Conservation (phyloP, 805 yeast species). For the Ogataea naganishii region DNA sequence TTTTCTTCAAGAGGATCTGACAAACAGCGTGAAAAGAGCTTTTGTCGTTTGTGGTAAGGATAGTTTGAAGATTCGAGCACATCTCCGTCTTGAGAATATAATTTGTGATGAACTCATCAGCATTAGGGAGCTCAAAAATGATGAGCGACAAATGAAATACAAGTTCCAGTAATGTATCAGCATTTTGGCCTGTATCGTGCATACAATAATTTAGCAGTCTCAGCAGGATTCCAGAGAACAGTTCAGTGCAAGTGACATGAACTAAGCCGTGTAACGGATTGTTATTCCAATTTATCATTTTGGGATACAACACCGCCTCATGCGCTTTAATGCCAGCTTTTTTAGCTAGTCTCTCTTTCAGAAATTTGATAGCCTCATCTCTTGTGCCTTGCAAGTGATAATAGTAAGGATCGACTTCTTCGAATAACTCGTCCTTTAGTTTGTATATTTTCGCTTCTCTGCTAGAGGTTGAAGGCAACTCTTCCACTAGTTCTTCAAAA, state of each 20-base stretch:
- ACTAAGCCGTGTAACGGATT: constrained; percentile 37
- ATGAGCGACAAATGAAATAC: constrained; percentile 52
- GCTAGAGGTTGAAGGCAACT: constrained; percentile 37
- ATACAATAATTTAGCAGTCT: constrained; percentile 35
- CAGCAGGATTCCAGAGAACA: constrained; percentile 46
- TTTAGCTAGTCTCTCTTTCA: constrained; percentile 42
- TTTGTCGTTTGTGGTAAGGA: constrained; percentile 33
- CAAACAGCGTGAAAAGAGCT: constrained; percentile 42
- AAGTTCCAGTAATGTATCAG: constrained; percentile 51
- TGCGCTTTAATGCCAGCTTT: constrained; percentile 26
- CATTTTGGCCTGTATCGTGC: constrained; percentile 27
- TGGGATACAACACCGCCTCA: constrained; percentile 53
- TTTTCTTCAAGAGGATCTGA: constrained; percentile 8
- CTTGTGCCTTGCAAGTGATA: constrained; percentile 70
- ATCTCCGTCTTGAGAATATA: constrained; percentile 8
- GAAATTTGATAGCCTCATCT: constrained; percentile 69
- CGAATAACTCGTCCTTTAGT: constrained; percentile 47
- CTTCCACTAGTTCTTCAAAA: constrained; percentile 46
- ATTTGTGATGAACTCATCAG: constrained; percentile 9
- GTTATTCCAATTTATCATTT: constrained; percentile 25
- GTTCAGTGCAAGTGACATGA: constrained; percentile 40
- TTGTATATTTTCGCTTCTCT: constrained; percentile 58
- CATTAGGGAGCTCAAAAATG: constrained; percentile 30
- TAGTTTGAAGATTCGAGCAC: constrained; percentile 25
- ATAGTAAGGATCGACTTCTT: constrained; percentile 71